Evolutionary conservation across 169 alveolate genomes (phyloP).

Genomic region (Cryptosporidium felis): DNA sequence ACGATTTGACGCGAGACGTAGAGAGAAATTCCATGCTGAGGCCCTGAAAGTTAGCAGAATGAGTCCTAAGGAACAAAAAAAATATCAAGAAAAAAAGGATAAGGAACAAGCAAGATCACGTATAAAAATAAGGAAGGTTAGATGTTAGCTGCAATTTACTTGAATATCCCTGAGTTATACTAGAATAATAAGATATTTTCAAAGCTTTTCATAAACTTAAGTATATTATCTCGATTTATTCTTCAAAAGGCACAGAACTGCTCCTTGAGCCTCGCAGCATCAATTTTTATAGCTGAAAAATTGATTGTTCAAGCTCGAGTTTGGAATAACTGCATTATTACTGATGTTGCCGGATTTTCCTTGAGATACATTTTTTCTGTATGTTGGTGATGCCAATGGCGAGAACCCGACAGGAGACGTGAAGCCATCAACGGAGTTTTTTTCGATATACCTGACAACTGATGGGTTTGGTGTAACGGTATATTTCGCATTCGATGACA

Average conservation of each 20-base stretch:
- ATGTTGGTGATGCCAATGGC: slow-evolving; percentile 52
- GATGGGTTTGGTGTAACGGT: slow-evolving; percentile 64
- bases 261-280: too few relatives aligned
- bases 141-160: too few relatives aligned
- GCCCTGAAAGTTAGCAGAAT: slow-evolving; percentile 22
- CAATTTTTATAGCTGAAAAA: slow-evolving; percentile 10
- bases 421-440: background rate
- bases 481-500: background rate
- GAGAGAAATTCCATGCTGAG: slow-evolving; percentile 38
- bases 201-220: too few relatives aligned
- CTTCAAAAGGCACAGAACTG: too few relatives aligned
- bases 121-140: slow-evolving; percentile 17
- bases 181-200: too few relatives aligned
- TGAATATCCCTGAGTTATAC: too few relatives aligned
- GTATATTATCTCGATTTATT: too few relatives aligned
- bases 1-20: slow-evolving; percentile 20
- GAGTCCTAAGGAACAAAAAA: slow-evolving; percentile 68
- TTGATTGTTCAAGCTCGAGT: slow-evolving; percentile 2
- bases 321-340: slow-evolving; percentile 1
- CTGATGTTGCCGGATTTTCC: background rate
- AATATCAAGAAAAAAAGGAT: slow-evolving; percentile 64
- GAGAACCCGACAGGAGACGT: slow-evolving; percentile 39
- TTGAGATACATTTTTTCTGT: slow-evolving; percentile 37
- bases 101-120: slow-evolving; percentile 43
- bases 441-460: slow-evolving; percentile 31